Conservation (phyloP, 345 rosid species). For the Populus ilicifolia region DNA sequence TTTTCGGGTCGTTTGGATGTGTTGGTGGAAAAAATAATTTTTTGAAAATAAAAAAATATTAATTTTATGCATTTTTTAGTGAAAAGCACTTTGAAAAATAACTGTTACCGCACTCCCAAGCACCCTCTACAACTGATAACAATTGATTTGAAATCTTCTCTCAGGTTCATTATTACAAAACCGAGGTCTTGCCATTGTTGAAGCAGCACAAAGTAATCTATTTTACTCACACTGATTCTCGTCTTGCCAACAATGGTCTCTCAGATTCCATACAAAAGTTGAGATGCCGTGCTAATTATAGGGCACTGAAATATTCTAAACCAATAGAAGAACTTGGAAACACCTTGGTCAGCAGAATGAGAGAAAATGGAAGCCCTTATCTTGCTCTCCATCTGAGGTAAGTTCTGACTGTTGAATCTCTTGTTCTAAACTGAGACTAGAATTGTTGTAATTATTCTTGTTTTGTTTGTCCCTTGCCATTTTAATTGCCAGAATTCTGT, state of each 20-base stretch:
- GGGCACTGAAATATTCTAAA: conserved; percentile 76
- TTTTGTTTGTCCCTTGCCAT: neutral
- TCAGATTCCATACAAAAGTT: conserved; percentile 66
- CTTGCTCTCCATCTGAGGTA: conserved; percentile 94
- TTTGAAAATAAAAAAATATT: too few relatives aligned
- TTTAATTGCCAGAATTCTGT: neutral
- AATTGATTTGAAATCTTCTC: conserved; percentile 12
- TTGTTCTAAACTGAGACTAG: neutral
- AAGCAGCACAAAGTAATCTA: conserved; percentile 82
- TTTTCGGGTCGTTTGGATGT: too few relatives aligned
- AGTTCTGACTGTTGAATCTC: conserved; percentile 22
- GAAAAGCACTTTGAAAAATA: too few relatives aligned
- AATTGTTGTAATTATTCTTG: neutral
- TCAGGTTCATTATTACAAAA: conserved; percentile 83
- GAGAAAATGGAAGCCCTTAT: conserved; percentile 64
- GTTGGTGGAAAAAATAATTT: too few relatives aligned
- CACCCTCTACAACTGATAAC: neutral
- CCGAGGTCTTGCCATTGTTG: conserved; percentile 68
- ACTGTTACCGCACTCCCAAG: too few relatives aligned
- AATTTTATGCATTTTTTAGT: too few relatives aligned
- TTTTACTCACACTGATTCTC: conserved; percentile 90
- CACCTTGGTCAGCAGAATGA: conserved; percentile 76
- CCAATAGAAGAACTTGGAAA: conserved; percentile 75
- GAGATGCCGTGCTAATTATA: conserved; percentile 85
- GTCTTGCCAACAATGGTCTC: conserved; percentile 83